Evolutionary conservation across 495 filamentous ascomycete species (phyloP), one percentile per base, ranked within the genome.

Genomic region (Penicillium pulvis): DNA sequence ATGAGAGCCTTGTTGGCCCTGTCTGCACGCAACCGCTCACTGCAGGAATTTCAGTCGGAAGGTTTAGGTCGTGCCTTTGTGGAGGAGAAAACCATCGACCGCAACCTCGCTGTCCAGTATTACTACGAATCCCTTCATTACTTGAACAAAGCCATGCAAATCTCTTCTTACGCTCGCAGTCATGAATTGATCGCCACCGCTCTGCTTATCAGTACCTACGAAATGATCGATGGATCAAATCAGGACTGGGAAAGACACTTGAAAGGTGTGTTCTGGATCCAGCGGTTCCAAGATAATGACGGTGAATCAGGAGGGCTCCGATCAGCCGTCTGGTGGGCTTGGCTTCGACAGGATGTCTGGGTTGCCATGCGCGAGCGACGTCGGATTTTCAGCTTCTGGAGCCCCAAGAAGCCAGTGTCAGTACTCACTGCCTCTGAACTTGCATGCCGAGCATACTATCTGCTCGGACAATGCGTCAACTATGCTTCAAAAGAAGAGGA

Each of bases 1-100:
- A 68, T 72, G 67, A 67, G 63, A 47, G 69, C 69, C 3, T 39
- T 69, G 3, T 53, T 72, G 14, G 69, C 69, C 1, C 51, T 69
- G 1, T 65, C 69, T 1, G 58, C 66, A 9, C 55, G 66, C 7
- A 65, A 69, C 42, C 42, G 65, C 10, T 64, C 66, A 51, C 62
- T 35, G 23, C 55, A 31, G 31, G 61, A 41, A 52, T 57, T 44
- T 19, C 17, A 47, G 42, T 17, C 19, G 11, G 8, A 23, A 24
- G 19, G 47, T 12, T 12, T n/a, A 12, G 43, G 26, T 14, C 11
- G 12, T 23, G 14, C 4, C 3, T 41, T 35, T 16, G 17, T 16
- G 3, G 7, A 42, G 19, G 24, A 51, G 24, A 36, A 8, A 53
- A 49, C 33, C n/a, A 63, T 60, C 17, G 50, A 60, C 24, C 57